Conservation (phyloP, 2,329 filamentous ascomycete genomes). For the Ceratocystis alfenasii region DNA sequence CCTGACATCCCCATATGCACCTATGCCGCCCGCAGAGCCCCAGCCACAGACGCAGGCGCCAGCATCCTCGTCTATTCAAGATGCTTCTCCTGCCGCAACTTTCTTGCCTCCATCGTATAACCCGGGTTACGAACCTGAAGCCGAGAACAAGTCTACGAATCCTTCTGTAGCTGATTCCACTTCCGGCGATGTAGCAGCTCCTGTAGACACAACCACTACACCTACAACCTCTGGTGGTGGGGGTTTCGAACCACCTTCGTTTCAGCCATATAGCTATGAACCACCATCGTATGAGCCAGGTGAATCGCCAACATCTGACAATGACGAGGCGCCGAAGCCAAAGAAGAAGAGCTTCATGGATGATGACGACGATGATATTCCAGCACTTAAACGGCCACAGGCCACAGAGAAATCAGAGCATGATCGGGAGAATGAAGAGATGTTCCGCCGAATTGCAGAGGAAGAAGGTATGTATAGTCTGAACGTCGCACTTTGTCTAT, state of each 20-base stretch:
- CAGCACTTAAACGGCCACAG: slow-evolving; percentile 35
- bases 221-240: slow-evolving; percentile 26
- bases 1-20: slow-evolving; percentile 9
- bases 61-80: background rate
- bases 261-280: slow-evolving; percentile 47
- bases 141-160: slow-evolving; percentile 12
- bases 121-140: slow-evolving; percentile 30
- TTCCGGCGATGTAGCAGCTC: background rate
- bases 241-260: slow-evolving; percentile 51
- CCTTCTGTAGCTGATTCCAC: slow-evolving; percentile 1
- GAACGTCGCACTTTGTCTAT: background rate
- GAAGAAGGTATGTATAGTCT: slow-evolving; percentile 46
- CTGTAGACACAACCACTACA: slow-evolving; percentile 2
- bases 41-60: slow-evolving; percentile 26
- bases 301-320: slow-evolving; percentile 32
- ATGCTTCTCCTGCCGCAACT: background rate
- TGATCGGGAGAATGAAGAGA: slow-evolving; percentile 70
- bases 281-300: slow-evolving; percentile 47
- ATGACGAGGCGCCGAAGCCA: slow-evolving; percentile 41
- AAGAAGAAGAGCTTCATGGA: slow-evolving; percentile 75
- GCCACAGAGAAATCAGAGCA: slow-evolving; percentile 50
- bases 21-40: background rate
- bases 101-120: slow-evolving; percentile 34
- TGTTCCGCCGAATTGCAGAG: slow-evolving; percentile 73
- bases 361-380: slow-evolving; percentile 63